Percentiles rank a stretch among this genome's conserved stretches.
Evolutionary conservation across 805 yeast species (phyloP).

Genomic region (Hanseniaspora vineae): DNA sequence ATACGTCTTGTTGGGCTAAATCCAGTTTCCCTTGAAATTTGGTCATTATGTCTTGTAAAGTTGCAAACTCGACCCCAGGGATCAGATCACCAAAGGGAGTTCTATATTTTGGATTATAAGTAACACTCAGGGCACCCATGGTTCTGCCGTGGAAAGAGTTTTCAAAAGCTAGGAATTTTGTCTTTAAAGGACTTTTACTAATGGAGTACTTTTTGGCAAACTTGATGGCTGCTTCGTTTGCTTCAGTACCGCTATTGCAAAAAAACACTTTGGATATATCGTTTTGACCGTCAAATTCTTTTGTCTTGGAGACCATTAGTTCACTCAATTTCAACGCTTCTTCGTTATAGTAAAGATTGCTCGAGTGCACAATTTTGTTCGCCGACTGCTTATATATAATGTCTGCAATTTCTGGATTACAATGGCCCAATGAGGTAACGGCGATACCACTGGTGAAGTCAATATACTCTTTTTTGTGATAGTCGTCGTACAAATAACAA

Average conservation of each 20-base stretch:
- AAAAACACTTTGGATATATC: constrained; percentile 65
- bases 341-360: constrained; percentile 74
- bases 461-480: constrained; percentile 62
- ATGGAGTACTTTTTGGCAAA: constrained; percentile 76
- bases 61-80: constrained; percentile 57
- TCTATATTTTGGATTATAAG: constrained; percentile 89
- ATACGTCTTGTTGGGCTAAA: constrained; percentile 27
- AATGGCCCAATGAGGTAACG: constrained; percentile 88
- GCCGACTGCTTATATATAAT: constrained; percentile 59
- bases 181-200: constrained; percentile 36
- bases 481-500: constrained; percentile 59
- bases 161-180: constrained; percentile 74
- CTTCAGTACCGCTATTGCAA: constrained; percentile 66
- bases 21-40: constrained; percentile 13
- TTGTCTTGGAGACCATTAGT: constrained; percentile 57
- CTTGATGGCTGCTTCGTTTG: constrained; percentile 69
- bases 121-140: constrained; percentile 84
- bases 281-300: constrained; percentile 62
- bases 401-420: constrained; percentile 60
- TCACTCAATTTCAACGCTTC: constrained; percentile 74
- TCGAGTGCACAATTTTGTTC: constrained; percentile 59
- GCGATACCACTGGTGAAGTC: constrained; percentile 97
- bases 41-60: constrained; percentile 24
- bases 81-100: constrained; percentile 80
- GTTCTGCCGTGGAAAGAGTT: constrained; percentile 93